Evolutionary conservation across 768 basidiomycete genomes (phyloP).

Genomic region (Leccinum obscurum): DNA sequence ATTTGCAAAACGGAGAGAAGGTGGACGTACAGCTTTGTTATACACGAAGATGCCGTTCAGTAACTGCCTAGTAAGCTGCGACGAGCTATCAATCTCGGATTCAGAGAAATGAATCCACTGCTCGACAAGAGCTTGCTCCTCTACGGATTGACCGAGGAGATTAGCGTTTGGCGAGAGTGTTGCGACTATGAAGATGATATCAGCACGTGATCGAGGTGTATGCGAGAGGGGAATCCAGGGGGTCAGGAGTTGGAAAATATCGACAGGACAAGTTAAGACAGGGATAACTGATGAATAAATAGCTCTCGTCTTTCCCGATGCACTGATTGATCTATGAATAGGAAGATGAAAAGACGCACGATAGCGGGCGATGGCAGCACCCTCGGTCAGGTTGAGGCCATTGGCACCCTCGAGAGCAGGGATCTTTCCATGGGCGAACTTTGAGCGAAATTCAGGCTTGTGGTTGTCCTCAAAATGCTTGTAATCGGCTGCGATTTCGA

Average conservation of each 20-base stretch:
- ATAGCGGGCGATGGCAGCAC: slow-evolving; percentile 80
- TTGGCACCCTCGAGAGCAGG: slow-evolving; percentile 78
- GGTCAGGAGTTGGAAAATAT: slow-evolving; percentile 31
- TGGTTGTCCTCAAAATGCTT: slow-evolving; percentile 66
- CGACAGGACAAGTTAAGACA: slow-evolving; percentile 66
- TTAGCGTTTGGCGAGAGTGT: slow-evolving; percentile 71
- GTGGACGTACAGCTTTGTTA: slow-evolving; percentile 72
- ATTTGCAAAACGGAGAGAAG: background rate
- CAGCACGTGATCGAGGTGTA: slow-evolving; percentile 16
- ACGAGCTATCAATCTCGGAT: slow-evolving; percentile 51
- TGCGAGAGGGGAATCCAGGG: background rate
- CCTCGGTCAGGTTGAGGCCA: slow-evolving; percentile 80
- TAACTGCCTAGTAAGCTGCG: slow-evolving; percentile 42
- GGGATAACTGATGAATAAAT: slow-evolving; percentile 62
- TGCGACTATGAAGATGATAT: slow-evolving; percentile 56
- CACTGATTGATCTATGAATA: slow-evolving; percentile 13
- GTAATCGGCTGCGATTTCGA: slow-evolving; percentile 55
- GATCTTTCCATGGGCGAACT: slow-evolving; percentile 83
- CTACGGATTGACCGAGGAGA: slow-evolving; percentile 63
- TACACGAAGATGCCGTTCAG: slow-evolving; percentile 62
- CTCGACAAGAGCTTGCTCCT: slow-evolving; percentile 76
- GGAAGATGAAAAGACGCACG: slow-evolving; percentile 54
- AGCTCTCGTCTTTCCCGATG: slow-evolving; percentile 27
- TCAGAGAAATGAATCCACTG: slow-evolving; percentile 85
- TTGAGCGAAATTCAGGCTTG: slow-evolving; percentile 65